Evolutionary conservation across 2,329 filamentous ascomycete species (phyloP).

Genomic region (Penicillium sp.): DNA sequence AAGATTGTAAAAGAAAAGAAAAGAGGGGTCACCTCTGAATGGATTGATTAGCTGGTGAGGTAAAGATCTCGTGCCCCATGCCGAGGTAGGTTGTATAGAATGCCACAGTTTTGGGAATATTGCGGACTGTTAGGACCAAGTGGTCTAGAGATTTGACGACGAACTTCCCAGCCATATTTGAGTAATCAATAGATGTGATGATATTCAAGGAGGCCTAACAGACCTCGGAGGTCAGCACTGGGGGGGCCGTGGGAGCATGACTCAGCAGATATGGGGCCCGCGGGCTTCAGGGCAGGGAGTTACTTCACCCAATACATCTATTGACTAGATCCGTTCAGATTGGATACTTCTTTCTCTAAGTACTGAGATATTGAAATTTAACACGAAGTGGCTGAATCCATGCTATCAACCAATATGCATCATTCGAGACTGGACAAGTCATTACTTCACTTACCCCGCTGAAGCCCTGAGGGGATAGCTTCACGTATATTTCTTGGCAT

Average conservation of each 20-base stretch:
- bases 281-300: too few species aligned
- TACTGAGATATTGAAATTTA: background rate
- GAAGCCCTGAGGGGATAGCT: background rate
- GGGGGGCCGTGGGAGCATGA: background rate
- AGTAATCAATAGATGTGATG: background rate
- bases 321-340: too few species aligned
- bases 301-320: too few species aligned
- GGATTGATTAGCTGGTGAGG: conserved; percentile 37
- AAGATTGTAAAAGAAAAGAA: background rate
- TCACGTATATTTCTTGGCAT: conserved; percentile 5
- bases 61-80: conserved; percentile 56
- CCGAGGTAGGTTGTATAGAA: conserved; percentile 59
- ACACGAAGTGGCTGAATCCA: background rate
- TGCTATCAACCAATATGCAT: background rate
- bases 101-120: conserved; percentile 48
- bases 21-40: conserved; percentile 20
- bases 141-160: conserved; percentile 55
- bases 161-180: conserved; percentile 18
- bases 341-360: too few species aligned
- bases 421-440: background rate
- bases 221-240: background rate
- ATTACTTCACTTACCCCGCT: background rate
- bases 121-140: conserved; percentile 57
- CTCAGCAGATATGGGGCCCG: background rate
- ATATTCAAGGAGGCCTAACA: background rate